Conservation (phyloP, 352 stramenopile species). For the Phytophthora uliginosa region DNA sequence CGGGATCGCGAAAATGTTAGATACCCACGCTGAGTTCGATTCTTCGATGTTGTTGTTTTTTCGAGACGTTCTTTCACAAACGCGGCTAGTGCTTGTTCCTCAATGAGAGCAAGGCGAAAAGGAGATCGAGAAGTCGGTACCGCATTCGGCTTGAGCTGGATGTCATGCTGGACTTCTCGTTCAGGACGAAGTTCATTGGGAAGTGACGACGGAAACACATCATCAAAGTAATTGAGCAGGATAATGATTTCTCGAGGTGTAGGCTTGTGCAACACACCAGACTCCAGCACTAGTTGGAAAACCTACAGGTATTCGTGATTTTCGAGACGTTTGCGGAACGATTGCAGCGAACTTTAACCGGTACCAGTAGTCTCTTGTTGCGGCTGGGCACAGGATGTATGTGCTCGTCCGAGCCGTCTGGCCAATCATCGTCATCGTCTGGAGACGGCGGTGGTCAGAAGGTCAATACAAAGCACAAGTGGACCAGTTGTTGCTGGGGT, state of each 20-base stretch:
- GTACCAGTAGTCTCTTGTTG: not conserved
- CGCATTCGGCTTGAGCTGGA: conserved; percentile 11
- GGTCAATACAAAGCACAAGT: not conserved
- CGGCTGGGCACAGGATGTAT: not conserved
- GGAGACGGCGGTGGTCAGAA: not conserved
- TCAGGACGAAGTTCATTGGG: conserved; percentile 4
- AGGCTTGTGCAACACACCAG: not conserved
- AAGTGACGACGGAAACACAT: conserved; percentile 9
- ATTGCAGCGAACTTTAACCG: not conserved
- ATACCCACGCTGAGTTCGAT: conserved; percentile 17
- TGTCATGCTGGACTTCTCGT: conserved; percentile 11
- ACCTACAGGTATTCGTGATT: conserved; percentile 7
- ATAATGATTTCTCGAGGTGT: not conserved
- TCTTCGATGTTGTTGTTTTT: conserved; percentile 12
- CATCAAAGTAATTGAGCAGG: conserved; percentile 3
- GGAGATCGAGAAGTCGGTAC: not conserved
- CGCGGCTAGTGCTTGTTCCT: not conserved
- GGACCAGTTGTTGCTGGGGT: not conserved
- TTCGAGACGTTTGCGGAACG: not conserved
- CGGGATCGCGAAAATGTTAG: conserved; percentile 10
- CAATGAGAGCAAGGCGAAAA: conserved; percentile 5
- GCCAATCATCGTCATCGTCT: not conserved
- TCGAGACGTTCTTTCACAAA: conserved; percentile 21
- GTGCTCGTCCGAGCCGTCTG: not conserved
- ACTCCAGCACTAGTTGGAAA: not conserved